Base-by-base conservation (phyloP, 169 alveolate species). In the Plasmodium adleri region DNA sequence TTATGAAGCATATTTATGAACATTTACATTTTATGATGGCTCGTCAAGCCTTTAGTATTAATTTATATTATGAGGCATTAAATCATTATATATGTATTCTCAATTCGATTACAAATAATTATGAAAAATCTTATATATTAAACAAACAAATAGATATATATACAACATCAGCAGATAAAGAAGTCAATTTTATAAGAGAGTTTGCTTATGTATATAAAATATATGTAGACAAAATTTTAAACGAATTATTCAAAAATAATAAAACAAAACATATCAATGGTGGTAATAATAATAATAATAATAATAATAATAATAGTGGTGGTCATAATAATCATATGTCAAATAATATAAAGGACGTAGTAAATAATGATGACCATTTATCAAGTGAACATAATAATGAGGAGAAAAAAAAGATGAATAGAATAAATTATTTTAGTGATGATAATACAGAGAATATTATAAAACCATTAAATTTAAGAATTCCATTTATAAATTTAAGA, bases 21-120 rank as follows among this genome's bases (percentile, higher is more conserved):
- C 94, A 92, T 72, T 52, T 92, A 15, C 94, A 88, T 49, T 92
- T 92, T 72, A 92, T 87, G 78, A 92, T 92, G 93, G 94, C 94
- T 39, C 45, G 94, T 4, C 94, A 92, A 59, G 90, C 93, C 12
- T 92, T 86, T 74, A 76, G 92, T 12, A 75, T 91, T 13, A 75
- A 74, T 12, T 75, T 91, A 13, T 72, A 87, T n/a, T 73, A 60
- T 56, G 92, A 85, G 32, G 71, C 94, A 24, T 54, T 86, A 10
- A 62, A 76, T 56, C 92, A 91, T 70, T 91, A 88, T 50, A 68
- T 71, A 7, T 88, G 88, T 22, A 83, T 92, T 43, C 64, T 92
- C 24, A 76, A 92, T 68, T 80, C 88, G 1, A 75, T 92, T 47
- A 24, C 93, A 1, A 50, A 83, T 32, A 32, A 59, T 24, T 76